A percentile compares a stretch with the other conserved stretches of the same genome.
Conservation (phyloP, 2,329 filamentous ascomycete species). For the Sodiomyces alkalinus region DNA sequence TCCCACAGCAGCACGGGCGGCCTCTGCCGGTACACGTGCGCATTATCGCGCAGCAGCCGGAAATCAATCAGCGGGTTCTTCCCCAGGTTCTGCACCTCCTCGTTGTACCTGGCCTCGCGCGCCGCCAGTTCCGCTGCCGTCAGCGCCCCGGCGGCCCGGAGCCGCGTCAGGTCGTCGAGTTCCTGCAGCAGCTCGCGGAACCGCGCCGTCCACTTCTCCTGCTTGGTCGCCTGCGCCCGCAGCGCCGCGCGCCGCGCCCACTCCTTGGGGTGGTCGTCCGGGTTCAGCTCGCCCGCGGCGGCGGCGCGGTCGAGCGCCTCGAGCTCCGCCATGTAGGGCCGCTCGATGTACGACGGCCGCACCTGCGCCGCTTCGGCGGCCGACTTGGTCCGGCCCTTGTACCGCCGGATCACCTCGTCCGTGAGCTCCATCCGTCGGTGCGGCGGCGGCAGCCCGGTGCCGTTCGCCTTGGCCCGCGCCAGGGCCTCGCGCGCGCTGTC, state of each 20-base stretch:
- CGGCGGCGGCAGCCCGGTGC: constrained; percentile 29
- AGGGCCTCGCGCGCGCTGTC: constrained; percentile 24
- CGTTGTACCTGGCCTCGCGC: constrained; percentile 19
- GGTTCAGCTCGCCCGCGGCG: constrained; percentile 4
- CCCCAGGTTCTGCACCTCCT: constrained; percentile 16
- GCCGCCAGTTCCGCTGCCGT: constrained; percentile 12
- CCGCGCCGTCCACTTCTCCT: constrained; percentile 7
- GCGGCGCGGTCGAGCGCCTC: constrained; percentile 19
- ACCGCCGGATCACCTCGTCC: constrained; percentile 9
- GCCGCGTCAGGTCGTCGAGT: constrained; percentile 12
- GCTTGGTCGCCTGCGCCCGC: constrained; percentile 13
- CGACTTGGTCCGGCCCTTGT: constrained; percentile 6
- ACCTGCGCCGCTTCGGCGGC: constrained; percentile 12
- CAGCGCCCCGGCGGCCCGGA: constrained; percentile 9
- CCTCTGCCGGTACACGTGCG: constrained; percentile 31
- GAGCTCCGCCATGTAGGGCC: constrained; percentile 27
- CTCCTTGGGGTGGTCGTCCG: constrained; percentile 1
- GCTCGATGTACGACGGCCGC: constrained; percentile 14
- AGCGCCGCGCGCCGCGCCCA: constrained; percentile 13
- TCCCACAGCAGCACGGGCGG: constrained; percentile 51
- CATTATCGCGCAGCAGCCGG: constrained; percentile 33
- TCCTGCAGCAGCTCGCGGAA: constrained; percentile 19
- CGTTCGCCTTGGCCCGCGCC: constrained; percentile 28
- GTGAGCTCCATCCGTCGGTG: constrained; percentile 24
- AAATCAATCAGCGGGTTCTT: constrained; percentile 20